Evolutionary conservation across 306 rosid species (phyloP).

Genomic region (Mucuna pruriens): DNA sequence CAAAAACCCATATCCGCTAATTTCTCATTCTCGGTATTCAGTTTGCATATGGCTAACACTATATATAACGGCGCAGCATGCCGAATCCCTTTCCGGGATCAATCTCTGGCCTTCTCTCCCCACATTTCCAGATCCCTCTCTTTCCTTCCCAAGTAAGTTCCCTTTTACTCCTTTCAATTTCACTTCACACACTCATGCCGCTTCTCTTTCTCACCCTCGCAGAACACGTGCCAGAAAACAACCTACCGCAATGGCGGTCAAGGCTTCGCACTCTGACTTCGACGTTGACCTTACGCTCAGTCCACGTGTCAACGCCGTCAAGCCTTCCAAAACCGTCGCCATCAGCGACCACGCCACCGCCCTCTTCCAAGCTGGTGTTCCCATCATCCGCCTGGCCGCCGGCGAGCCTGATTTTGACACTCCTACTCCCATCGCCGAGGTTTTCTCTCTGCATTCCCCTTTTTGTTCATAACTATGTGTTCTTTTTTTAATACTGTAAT

Average conservation of each 20-base stretch:
- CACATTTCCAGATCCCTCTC: slow-evolving; percentile 29
- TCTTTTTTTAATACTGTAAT: background rate
- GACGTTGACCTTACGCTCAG: slow-evolving; percentile 70
- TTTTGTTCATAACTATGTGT: background rate
- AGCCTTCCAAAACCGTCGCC: slow-evolving; percentile 87
- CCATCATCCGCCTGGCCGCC: slow-evolving; percentile 84
- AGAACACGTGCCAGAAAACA: slow-evolving; percentile 33
- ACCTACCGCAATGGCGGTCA: slow-evolving; percentile 31
- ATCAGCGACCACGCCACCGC: slow-evolving; percentile 87
- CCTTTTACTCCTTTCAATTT: background rate
- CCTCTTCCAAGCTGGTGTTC: slow-evolving; percentile 86
- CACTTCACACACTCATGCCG: background rate
- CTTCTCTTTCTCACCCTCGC: background rate
- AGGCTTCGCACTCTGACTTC: slow-evolving; percentile 45
- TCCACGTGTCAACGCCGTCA: slow-evolving; percentile 81
- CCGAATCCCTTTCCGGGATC: background rate
- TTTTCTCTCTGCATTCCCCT: background rate
- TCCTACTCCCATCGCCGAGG: slow-evolving; percentile 76
- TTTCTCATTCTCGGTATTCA: background rate
- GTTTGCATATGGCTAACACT: background rate
- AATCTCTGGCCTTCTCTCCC: background rate
- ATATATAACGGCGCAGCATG: background rate
- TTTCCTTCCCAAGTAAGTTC: slow-evolving; percentile 21
- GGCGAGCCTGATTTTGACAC: slow-evolving; percentile 98
- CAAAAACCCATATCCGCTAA: background rate